Percentiles rank a stretch among this genome's conserved stretches.
Conservation (phyloP, 768 basidiomycete species). For the Saitozyma podzolica region DNA sequence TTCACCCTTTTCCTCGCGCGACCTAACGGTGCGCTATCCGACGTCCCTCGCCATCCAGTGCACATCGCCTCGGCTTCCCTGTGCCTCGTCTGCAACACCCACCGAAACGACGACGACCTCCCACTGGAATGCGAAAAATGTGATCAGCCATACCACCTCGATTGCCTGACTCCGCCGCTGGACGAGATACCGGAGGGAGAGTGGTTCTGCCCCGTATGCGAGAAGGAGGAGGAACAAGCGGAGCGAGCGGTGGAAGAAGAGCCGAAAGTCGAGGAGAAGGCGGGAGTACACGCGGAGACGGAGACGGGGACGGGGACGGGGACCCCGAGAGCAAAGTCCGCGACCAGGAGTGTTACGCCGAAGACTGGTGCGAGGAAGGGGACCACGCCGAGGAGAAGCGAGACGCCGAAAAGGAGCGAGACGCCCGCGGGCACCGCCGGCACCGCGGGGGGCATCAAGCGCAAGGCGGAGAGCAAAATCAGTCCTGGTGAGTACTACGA, state of each 20-base stretch:
- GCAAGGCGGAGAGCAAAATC: neutral
- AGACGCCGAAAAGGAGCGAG: neutral
- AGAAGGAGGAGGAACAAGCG: constrained; percentile 28
- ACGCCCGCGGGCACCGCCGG: neutral
- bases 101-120: constrained; percentile 55
- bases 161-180: constrained; percentile 78
- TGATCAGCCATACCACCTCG: constrained; percentile 81
- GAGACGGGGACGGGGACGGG: constrained; percentile 1
- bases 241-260: constrained; percentile 12
- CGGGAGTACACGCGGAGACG: neutral
- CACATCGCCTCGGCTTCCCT: constrained; percentile 67
- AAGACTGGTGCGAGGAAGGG: neutral
- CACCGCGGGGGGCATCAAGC: neutral
- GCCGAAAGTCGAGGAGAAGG: neutral
- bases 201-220: constrained; percentile 78
- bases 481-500: no score
- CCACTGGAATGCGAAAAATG: constrained; percentile 95
- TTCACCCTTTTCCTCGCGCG: constrained; percentile 79
- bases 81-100: constrained; percentile 69
- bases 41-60: constrained; percentile 67
- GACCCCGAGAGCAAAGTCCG: constrained; percentile 5
- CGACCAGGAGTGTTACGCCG: neutral
- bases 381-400: neutral
- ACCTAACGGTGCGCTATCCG: constrained; percentile 68
- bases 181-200: constrained; percentile 77